phyloP scores from a whole-genome alignment of 129 eudicot species.

The Flaveria brownii region DNA sequence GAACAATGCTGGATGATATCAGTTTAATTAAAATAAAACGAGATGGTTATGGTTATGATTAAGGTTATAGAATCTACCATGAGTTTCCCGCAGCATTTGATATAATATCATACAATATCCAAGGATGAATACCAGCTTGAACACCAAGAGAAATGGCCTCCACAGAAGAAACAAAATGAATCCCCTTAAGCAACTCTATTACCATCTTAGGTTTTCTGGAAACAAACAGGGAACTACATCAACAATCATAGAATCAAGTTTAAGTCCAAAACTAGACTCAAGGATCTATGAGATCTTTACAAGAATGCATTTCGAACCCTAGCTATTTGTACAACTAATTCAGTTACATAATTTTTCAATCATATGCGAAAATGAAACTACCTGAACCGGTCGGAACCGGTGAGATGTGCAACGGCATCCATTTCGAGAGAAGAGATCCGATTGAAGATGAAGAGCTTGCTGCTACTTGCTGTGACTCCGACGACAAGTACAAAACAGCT shows the following conservation, averaged over 20 bases:
- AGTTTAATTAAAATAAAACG: background rate
- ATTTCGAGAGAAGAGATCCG: background rate
- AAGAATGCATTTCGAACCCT: background rate
- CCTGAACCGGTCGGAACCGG: slow-evolving; percentile 30
- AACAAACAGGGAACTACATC: slow-evolving; percentile 21
- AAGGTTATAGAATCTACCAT: slow-evolving; percentile 46
- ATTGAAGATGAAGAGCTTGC: slow-evolving; percentile 16
- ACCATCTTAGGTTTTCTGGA: slow-evolving; percentile 78
- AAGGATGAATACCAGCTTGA: slow-evolving; percentile 93
- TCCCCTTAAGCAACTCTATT: slow-evolving; percentile 81
- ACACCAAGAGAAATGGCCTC: slow-evolving; percentile 95
- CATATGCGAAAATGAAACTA: slow-evolving; percentile 10
- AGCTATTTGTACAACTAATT: background rate
- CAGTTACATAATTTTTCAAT: background rate
- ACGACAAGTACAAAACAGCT: too few relatives aligned
- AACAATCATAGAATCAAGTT: background rate
- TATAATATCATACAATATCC: slow-evolving; percentile 84
- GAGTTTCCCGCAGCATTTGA: slow-evolving; percentile 98
- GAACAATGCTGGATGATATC: slow-evolving; percentile 3
- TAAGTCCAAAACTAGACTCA: slow-evolving; percentile 1
- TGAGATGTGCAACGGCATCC: slow-evolving; percentile 11
- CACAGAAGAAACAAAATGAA: slow-evolving; percentile 86
- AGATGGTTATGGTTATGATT: slow-evolving; percentile 16
- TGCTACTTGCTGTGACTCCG: too few relatives aligned
- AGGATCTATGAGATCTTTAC: background rate